Evolutionary conservation across 208 protist species (phyloP).

Genomic region (Leptomonas seymouri): DNA sequence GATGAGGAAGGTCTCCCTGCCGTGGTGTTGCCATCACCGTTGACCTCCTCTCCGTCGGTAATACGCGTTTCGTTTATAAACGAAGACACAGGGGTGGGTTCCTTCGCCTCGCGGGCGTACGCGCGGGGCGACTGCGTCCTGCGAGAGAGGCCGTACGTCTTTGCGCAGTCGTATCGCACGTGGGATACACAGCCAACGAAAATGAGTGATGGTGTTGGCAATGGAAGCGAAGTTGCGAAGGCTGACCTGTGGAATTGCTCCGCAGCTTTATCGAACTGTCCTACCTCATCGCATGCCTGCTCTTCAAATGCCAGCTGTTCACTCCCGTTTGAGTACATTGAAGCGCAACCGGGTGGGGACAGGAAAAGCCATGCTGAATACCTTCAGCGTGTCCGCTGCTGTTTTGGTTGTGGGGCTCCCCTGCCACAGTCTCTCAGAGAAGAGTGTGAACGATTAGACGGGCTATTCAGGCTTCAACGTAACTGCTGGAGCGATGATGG

Average conservation of each 20-base stretch:
- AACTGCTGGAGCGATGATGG: too few species aligned
- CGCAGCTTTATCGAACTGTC: too few species aligned
- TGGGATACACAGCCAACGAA: slow-evolving; percentile 6
- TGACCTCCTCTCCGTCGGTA: not conserved
- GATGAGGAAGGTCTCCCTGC: too few species aligned
- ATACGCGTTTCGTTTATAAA: slow-evolving; percentile 28
- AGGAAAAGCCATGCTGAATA: not conserved
- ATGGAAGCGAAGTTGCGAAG: too few species aligned
- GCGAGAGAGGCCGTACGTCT: slow-evolving; percentile 39
- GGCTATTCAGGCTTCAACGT: not conserved
- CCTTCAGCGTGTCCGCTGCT: slow-evolving; percentile 24
- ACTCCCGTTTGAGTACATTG: too few species aligned
- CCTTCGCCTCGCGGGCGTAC: slow-evolving; percentile 22
- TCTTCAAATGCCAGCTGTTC: too few species aligned
- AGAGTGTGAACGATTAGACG: slow-evolving; percentile 37
- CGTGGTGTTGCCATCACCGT: not conserved
- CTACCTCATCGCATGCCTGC: too few species aligned
- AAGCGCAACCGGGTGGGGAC: too few species aligned
- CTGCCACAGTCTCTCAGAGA: slow-evolving; percentile 28
- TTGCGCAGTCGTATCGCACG: slow-evolving; percentile 40
- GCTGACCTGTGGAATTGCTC: too few species aligned
- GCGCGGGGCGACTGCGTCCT: slow-evolving; percentile 35
- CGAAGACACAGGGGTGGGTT: slow-evolving; percentile 31
- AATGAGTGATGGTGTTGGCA: too few species aligned
- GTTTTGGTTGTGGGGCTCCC: slow-evolving; percentile 46